phyloP scores from a whole-genome alignment of 1,284 basidiomycete species.

The Trametes pubescens region DNA sequence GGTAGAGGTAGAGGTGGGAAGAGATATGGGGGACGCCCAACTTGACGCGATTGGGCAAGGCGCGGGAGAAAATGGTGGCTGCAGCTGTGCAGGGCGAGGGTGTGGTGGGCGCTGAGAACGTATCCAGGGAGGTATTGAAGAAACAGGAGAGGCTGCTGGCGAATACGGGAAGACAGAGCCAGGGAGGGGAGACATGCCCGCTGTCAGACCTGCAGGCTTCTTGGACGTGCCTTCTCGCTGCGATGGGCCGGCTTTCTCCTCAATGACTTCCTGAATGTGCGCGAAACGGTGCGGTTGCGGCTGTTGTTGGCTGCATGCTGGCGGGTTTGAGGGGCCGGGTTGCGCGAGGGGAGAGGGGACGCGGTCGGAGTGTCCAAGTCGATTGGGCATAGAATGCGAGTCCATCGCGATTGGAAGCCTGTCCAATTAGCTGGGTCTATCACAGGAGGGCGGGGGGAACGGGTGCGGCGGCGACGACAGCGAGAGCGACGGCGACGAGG shows the following conservation, averaged over 20 bases:
- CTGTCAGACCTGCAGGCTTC: conserved; percentile 19
- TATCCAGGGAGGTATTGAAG: conserved; percentile 33
- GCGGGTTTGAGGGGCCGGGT: conserved; percentile 33
- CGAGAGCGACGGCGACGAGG: conserved; percentile 11
- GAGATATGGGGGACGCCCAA: conserved; percentile 36
- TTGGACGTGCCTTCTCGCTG: conserved; percentile 26
- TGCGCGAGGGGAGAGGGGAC: conserved; percentile 28
- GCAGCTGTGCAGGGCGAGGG: conserved; percentile 30
- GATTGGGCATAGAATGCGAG: conserved; percentile 31
- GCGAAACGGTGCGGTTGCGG: conserved; percentile 28
- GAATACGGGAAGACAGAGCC: conserved; percentile 26
- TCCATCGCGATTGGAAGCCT: conserved; percentile 46
- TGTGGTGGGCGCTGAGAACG: conserved; percentile 30
- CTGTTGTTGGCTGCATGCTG: conserved; percentile 21
- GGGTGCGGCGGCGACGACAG: conserved; percentile 10
- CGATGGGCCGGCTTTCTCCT: conserved; percentile 36
- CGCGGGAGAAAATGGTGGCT: conserved; percentile 33
- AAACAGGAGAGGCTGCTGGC: conserved; percentile 25
- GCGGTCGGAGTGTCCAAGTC: conserved; percentile 38
- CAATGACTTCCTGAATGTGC: conserved; percentile 33
- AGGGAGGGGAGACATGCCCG: conserved; percentile 25
- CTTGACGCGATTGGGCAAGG: conserved; percentile 41
- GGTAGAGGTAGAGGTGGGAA: conserved; percentile 12
- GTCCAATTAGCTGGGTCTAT: conserved; percentile 35
- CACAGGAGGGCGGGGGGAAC: conserved; percentile 10